Evolutionary conservation across 805 yeast genomes (phyloP).

Genomic region (Candida ovalis): DNA sequence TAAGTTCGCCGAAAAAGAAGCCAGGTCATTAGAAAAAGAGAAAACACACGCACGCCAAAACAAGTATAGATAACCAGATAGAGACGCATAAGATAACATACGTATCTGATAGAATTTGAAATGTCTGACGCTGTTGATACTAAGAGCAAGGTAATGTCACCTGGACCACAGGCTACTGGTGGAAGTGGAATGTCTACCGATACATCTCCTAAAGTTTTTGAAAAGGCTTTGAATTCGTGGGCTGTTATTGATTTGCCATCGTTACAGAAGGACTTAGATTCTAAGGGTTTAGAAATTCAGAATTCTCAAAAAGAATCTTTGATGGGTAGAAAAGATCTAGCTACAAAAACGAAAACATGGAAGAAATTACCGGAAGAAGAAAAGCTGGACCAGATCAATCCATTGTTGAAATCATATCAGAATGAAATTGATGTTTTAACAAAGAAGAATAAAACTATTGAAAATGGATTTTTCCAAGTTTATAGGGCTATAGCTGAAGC

Average conservation of each 20-base stretch:
- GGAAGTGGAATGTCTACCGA: not conserved
- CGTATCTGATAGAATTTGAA: not conserved
- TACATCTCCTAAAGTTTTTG: slow-evolving; percentile 28
- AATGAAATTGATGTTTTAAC: slow-evolving; percentile 83
- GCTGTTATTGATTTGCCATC: slow-evolving; percentile 64
- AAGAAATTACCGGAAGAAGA: slow-evolving; percentile 64
- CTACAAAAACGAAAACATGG: slow-evolving; percentile 82
- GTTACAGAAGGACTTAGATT: slow-evolving; percentile 71
- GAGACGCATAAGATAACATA: no score
- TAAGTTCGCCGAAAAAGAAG: no score
- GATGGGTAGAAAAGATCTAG: slow-evolving; percentile 68
- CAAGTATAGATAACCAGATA: no score
- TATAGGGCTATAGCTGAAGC: slow-evolving; percentile 81
- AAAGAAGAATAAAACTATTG: slow-evolving; percentile 69
- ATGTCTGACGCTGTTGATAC: not conserved
- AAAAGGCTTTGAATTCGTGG: slow-evolving; percentile 71
- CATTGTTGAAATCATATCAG: slow-evolving; percentile 75
- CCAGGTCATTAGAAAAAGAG: no score
- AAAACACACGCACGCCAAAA: no score
- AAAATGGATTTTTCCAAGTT: slow-evolving; percentile 65
- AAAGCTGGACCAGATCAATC: slow-evolving; percentile 61
- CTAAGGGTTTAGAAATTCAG: slow-evolving; percentile 68
- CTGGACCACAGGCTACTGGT: not conserved
- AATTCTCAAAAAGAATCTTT: slow-evolving; percentile 66
- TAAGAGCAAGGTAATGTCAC: not conserved